A percentile compares a stretch with the other conserved stretches of the same genome.
Conservation (phyloP, 495 filamentous ascomycete species). For the Elasticomyces elasticus region DNA sequence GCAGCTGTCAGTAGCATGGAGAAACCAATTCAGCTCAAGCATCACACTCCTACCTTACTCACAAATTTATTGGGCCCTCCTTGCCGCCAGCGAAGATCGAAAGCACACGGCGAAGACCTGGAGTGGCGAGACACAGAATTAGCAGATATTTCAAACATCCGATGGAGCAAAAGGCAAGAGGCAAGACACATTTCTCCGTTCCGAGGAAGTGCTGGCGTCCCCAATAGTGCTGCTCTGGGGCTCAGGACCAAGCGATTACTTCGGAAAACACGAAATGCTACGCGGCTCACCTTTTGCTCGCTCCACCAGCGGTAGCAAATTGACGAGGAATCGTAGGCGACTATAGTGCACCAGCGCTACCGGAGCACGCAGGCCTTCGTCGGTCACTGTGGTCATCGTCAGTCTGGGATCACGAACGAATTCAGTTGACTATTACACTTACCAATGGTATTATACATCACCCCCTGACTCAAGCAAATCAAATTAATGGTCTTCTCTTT, state of each 20-base stretch:
- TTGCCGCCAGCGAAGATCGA: slow-evolving; percentile 22
- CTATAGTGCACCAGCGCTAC: slow-evolving; percentile 34
- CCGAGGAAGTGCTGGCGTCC: too few relatives aligned
- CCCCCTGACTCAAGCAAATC: slow-evolving; percentile 25
- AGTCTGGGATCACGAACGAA: neutral
- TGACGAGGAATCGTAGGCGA: slow-evolving; percentile 32
- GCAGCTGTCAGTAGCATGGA: too few relatives aligned
- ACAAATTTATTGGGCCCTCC: slow-evolving; percentile 13
- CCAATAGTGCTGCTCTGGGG: too few relatives aligned
- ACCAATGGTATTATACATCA: slow-evolving; percentile 9
- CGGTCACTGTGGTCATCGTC: slow-evolving; percentile 11
- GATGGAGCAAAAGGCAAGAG: too few relatives aligned
- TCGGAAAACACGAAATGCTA: too few relatives aligned
- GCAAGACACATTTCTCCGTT: too few relatives aligned
- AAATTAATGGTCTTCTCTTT: slow-evolving; percentile 23
- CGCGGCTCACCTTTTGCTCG: too few relatives aligned
- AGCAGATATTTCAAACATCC: too few relatives aligned
- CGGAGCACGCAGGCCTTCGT: slow-evolving; percentile 28
- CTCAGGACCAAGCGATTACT: too few relatives aligned
- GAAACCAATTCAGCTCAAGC: too few relatives aligned
- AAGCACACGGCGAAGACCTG: slow-evolving; percentile 17
- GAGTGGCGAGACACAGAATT: too few relatives aligned
- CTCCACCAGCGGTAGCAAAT: slow-evolving; percentile 33
- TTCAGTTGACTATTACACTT: neutral
- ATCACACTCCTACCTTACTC: too few relatives aligned